Evolutionary conservation across 768 basidiomycete genomes (phyloP).

Genomic region (Russula olivacea): DNA sequence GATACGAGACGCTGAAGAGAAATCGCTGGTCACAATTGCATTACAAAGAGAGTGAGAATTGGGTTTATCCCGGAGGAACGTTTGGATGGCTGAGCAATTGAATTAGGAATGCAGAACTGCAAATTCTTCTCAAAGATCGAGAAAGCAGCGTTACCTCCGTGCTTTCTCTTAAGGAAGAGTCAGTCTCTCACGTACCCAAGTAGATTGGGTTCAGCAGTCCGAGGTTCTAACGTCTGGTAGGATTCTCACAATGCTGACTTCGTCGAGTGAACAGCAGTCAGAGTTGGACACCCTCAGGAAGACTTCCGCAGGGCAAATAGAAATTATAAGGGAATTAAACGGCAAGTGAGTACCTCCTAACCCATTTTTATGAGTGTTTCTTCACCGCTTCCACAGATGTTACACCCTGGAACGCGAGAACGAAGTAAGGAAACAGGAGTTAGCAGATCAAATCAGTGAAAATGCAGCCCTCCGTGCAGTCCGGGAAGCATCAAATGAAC

Average conservation of each 20-base stretch:
- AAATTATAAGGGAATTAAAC: slow-evolving; percentile 17
- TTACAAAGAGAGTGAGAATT: slow-evolving; percentile 18
- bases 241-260: slow-evolving; percentile 13
- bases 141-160: slow-evolving; percentile 3
- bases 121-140: slow-evolving; percentile 18
- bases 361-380: background rate
- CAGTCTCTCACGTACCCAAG: slow-evolving; percentile 1
- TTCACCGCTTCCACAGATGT: slow-evolving; percentile 5
- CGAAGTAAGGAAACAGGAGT: slow-evolving; percentile 13
- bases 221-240: background rate
- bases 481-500: slow-evolving; percentile 7
- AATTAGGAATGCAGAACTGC: slow-evolving; percentile 20
- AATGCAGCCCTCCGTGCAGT: slow-evolving; percentile 8
- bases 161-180: slow-evolving; percentile 22
- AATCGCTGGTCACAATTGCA: background rate
- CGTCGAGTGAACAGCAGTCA: slow-evolving; percentile 15
- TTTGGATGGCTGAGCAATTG: background rate
- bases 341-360: slow-evolving; percentile 1
- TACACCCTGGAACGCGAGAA: slow-evolving; percentile 13
- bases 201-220: too few species aligned
- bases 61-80: background rate
- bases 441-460: background rate
- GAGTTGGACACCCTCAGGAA: slow-evolving; percentile 15
- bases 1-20: slow-evolving; percentile 11
- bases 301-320: slow-evolving; percentile 12